These are phyloP conservation scores for Meira miltonrushii DNA, from an alignment of 1,284 basidiomycete species.

Conservation along the genomic window DNA sequence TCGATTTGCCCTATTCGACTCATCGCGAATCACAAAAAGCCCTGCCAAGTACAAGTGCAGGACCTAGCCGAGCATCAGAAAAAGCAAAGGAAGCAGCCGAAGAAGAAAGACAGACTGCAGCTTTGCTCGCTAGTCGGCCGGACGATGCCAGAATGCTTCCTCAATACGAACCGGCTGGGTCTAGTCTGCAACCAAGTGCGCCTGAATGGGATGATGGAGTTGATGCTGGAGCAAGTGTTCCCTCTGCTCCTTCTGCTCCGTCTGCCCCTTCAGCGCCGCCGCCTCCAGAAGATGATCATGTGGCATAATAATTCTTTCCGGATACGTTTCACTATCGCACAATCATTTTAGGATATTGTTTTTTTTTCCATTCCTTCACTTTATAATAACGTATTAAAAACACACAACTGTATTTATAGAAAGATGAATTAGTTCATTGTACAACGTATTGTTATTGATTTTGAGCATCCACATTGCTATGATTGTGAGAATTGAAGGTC, in stretches of 20 bases:
- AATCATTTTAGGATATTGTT: too few species aligned
- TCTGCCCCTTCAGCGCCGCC: slow-evolving; percentile 5
- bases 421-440: too few species aligned
- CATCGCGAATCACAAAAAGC: not conserved
- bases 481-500: too few species aligned
- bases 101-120: slow-evolving; percentile 1
- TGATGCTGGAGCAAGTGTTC: not conserved
- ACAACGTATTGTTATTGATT: too few species aligned
- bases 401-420: too few species aligned
- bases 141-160: not conserved
- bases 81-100: slow-evolving; percentile 8
- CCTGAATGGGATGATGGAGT: not conserved
- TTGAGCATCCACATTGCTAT: too few species aligned
- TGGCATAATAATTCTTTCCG: too few species aligned
- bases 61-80: not conserved
- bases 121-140: not conserved
- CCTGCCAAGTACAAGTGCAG: not conserved
- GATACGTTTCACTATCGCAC: too few species aligned
- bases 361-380: too few species aligned
- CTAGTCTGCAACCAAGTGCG: not conserved
- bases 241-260: not conserved
- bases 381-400: too few species aligned
- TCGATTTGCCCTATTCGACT: slow-evolving; percentile 31
- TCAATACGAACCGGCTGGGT: not conserved
- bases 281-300: not conserved